Conservation (phyloP, 2,329 filamentous ascomycete species). For the Colletotrichum trifolii region DNA sequence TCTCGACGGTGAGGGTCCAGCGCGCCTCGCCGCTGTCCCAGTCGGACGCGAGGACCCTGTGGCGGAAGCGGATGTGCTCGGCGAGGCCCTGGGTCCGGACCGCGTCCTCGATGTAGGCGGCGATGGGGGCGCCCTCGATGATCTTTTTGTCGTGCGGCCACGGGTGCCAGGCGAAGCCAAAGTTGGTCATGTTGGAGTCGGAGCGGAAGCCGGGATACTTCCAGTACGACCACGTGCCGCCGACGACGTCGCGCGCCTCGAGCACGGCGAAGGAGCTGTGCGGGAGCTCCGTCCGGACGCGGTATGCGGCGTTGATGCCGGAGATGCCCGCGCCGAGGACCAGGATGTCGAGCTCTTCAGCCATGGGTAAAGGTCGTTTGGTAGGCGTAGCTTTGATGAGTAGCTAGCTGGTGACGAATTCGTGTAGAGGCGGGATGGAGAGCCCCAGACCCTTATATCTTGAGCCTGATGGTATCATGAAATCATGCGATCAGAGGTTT, state of each 20-base stretch:
- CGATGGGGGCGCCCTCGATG: slow-evolving; percentile 62
- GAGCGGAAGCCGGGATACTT: slow-evolving; percentile 79
- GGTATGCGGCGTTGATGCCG: slow-evolving; percentile 79
- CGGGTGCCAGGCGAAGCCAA: slow-evolving; percentile 77
- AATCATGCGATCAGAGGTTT: neutral
- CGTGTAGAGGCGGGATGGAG: neutral
- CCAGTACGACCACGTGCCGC: slow-evolving; percentile 84
- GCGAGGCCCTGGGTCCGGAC: slow-evolving; percentile 63
- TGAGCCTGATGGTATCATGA: neutral
- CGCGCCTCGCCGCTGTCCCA: slow-evolving; percentile 67
- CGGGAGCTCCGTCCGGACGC: slow-evolving; percentile 68
- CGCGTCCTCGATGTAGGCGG: slow-evolving; percentile 64
- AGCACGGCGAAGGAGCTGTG: slow-evolving; percentile 70
- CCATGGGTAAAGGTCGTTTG: slow-evolving; percentile 1
- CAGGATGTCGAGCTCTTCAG: slow-evolving; percentile 61
- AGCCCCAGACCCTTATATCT: no score
- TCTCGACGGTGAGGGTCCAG: slow-evolving; percentile 63
- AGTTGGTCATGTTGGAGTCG: slow-evolving; percentile 71
- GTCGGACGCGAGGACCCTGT: slow-evolving; percentile 58
- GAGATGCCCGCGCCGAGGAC: slow-evolving; percentile 79
- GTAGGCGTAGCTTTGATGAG: neutral
- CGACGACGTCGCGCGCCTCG: slow-evolving; percentile 73
- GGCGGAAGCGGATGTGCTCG: slow-evolving; percentile 62
- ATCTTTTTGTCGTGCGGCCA: slow-evolving; percentile 70
- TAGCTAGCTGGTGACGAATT: no score